Percentiles rank a stretch among this genome's conserved stretches.
These are phyloP conservation scores for Curvularia sp. DNA, from an alignment of 2,329 filamentous ascomycete genomes.

Conservation along the genomic window DNA sequence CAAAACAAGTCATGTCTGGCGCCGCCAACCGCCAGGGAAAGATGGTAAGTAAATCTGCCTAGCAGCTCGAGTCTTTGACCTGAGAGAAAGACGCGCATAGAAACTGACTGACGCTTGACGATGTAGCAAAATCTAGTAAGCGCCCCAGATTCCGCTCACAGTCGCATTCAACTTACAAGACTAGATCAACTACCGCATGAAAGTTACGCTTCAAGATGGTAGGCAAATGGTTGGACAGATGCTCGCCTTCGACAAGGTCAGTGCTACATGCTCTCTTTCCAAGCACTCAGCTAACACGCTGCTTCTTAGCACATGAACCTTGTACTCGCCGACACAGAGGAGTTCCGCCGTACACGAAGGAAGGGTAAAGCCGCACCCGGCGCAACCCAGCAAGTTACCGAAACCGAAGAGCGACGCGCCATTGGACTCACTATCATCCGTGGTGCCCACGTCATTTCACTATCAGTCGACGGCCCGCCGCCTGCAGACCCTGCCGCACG, in stretches of 20 bases:
- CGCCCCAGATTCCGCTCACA: slow-evolving; percentile 33
- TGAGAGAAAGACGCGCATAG: slow-evolving; percentile 54
- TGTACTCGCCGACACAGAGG: slow-evolving; percentile 94
- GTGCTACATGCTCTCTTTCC: slow-evolving; percentile 23
- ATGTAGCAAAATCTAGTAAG: slow-evolving; percentile 70
- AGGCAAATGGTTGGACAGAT: slow-evolving; percentile 97
- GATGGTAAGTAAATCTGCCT: slow-evolving; percentile 77
- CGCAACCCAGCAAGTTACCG: slow-evolving; percentile 70
- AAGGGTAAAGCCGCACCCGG: slow-evolving; percentile 72
- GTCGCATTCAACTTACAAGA: slow-evolving; percentile 30
- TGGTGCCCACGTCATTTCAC: slow-evolving; percentile 91
- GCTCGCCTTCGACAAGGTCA: slow-evolving; percentile 96
- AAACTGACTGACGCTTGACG: slow-evolving; percentile 52
- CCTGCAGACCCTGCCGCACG: slow-evolving; percentile 91
- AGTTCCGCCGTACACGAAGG: slow-evolving; percentile 44
- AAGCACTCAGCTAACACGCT: slow-evolving; percentile 21
- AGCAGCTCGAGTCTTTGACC: slow-evolving; percentile 45
- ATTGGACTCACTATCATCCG: slow-evolving; percentile 93
- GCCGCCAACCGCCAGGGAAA: slow-evolving; percentile 90
- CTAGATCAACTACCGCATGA: slow-evolving; percentile 99
- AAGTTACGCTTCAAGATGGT: slow-evolving; percentile 91
- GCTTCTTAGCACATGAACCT: slow-evolving; percentile 90
- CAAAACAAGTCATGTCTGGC: slow-evolving; percentile 51
- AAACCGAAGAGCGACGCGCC: slow-evolving; percentile 97
- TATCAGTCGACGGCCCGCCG: slow-evolving; percentile 94